Conservation (phyloP, 306 rosid species). For the Malus sylvestris region DNA sequence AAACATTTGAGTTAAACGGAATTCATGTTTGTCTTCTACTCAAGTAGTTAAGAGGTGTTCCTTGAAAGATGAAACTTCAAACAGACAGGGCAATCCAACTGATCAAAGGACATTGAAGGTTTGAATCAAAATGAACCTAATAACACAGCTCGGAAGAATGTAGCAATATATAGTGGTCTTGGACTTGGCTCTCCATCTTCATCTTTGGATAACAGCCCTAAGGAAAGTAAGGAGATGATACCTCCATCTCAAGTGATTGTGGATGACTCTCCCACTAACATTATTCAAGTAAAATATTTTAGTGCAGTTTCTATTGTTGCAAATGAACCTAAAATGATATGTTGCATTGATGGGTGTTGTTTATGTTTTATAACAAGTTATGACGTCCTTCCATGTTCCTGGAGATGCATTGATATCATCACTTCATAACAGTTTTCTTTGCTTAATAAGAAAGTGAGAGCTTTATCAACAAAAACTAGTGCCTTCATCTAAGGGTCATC, state of each 20-base stretch:
- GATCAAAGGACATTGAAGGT: too few relatives aligned
- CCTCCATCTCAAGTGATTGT: conserved; percentile 30
- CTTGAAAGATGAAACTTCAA: too few relatives aligned
- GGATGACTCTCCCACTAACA: conserved; percentile 43
- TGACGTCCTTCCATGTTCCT: conserved; percentile 48
- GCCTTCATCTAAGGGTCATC: conserved; percentile 29
- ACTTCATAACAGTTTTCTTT: conserved; percentile 45
- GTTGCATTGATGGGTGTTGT: not conserved
- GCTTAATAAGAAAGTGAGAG: conserved; percentile 27
- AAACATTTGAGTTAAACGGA: too few relatives aligned
- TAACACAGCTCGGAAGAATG: too few relatives aligned
- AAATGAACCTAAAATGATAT: conserved; percentile 11
- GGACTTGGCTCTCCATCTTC: conserved; percentile 71
- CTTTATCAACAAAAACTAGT: conserved; percentile 18
- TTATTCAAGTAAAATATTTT: conserved; percentile 48
- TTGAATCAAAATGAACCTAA: too few relatives aligned
- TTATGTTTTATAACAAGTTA: conserved; percentile 36
- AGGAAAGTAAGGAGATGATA: conserved; percentile 44
- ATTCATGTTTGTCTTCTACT: too few relatives aligned
- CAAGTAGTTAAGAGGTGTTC: too few relatives aligned
- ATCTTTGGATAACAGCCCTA: conserved; percentile 50
- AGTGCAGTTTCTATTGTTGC: conserved; percentile 3
- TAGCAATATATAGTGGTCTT: conserved; percentile 36
- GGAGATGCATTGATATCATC: conserved; percentile 58
- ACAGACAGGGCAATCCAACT: too few relatives aligned